Percentiles rank a stretch among this genome's conserved stretches.
phyloP scores from a whole-genome alignment of 1,284 basidiomycete genomes.

The Stereum hirsutum region DNA sequence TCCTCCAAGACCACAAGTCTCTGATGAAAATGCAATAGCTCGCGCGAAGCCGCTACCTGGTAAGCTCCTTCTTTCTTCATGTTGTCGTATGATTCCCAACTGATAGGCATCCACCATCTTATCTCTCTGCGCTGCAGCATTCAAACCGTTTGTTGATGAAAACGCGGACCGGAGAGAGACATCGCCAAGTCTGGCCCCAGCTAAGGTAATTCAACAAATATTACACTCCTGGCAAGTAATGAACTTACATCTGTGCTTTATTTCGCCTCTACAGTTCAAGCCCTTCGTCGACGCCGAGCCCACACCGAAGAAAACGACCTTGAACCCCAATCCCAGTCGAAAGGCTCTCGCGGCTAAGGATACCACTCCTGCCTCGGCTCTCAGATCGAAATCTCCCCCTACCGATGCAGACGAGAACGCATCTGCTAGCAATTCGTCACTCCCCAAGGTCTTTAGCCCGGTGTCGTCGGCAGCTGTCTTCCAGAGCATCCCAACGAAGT shows the following conservation, averaged over 20 bases:
- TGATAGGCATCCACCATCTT: background rate
- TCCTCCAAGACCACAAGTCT: conserved; percentile 11
- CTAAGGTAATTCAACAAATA: conserved; percentile 27
- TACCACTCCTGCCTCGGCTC: conserved; percentile 11
- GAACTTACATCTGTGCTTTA: conserved; percentile 1
- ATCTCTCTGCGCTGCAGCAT: too few relatives aligned
- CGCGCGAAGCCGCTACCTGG: conserved; percentile 28
- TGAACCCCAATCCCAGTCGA: conserved; percentile 23
- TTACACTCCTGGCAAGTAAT: background rate
- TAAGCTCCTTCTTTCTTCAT: conserved; percentile 14
- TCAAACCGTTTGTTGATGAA: conserved; percentile 46
- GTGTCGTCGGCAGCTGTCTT: conserved; percentile 22
- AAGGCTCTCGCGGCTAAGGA: conserved; percentile 29
- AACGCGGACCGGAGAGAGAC: conserved; percentile 37
- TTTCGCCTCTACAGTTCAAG: conserved; percentile 16
- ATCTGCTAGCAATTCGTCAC: too few relatives aligned
- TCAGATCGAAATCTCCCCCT: conserved; percentile 11
- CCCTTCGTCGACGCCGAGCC: conserved; percentile 20
- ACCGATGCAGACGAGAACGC: too few relatives aligned
- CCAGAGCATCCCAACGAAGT: too few relatives aligned
- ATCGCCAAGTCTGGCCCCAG: conserved; percentile 27
- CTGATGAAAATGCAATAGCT: conserved; percentile 25
- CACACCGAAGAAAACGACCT: conserved; percentile 14
- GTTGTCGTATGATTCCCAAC: conserved; percentile 3
- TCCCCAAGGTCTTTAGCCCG: conserved; percentile 56